A percentile compares a stretch with the other conserved stretches of the same genome.
Evolutionary conservation across 2,329 filamentous ascomycete species (phyloP).

Genomic region (Podosphaera leucotricha): DNA sequence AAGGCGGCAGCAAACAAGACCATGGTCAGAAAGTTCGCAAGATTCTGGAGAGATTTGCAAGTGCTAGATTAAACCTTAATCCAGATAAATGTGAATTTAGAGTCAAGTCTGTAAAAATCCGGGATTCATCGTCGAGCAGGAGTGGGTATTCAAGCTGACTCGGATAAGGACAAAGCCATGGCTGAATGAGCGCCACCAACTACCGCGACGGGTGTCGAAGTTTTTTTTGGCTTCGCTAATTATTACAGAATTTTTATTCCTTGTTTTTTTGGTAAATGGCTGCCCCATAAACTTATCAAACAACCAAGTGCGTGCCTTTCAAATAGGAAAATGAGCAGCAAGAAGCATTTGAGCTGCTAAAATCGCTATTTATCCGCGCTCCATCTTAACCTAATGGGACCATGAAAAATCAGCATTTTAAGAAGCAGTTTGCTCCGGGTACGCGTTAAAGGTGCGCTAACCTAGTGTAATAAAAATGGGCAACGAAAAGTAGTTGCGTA

Average conservation of each 20-base stretch:
- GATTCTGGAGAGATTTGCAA: neutral
- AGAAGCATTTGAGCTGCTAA: neutral
- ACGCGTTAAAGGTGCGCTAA: neutral
- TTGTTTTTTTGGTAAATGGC: neutral
- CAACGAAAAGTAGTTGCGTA: neutral
- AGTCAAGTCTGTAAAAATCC: neutral
- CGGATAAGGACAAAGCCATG: neutral
- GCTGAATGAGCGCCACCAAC: neutral
- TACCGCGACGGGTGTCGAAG: neutral
- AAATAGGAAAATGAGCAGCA: neutral
- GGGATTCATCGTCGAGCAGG: neutral
- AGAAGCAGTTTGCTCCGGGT: neutral
- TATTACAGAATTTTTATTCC: slow-evolving; percentile 1
- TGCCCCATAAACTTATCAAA: neutral
- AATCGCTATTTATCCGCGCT: neutral
- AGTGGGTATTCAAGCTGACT: neutral
- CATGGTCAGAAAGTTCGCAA: neutral
- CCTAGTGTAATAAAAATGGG: neutral
- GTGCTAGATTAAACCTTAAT: neutral
- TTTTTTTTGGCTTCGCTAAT: neutral
- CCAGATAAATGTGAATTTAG: neutral
- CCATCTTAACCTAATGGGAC: neutral
- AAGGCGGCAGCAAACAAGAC: neutral
- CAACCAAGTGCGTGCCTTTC: neutral
- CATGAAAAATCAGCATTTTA: neutral